Conservation (phyloP, 768 basidiomycete genomes). For the Mycena belliarum region DNA sequence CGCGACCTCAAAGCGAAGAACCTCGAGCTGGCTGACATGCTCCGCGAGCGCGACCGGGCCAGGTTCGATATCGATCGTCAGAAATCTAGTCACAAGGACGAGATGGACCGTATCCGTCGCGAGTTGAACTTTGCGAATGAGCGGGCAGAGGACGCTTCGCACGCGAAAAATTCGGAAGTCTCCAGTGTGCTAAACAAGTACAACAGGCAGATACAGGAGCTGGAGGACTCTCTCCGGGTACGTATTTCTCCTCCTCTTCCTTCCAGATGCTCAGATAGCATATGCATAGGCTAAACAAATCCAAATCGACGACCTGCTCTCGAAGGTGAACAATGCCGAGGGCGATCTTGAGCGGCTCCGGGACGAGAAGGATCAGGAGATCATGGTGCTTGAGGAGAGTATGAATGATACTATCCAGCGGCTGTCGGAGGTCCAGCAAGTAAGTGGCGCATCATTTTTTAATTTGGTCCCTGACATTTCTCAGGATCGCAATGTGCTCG, state of each 20-base stretch:
- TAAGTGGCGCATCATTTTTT: slow-evolving; percentile 29
- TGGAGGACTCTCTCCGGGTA: slow-evolving; percentile 94
- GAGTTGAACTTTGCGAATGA: slow-evolving; percentile 96
- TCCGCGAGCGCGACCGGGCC: slow-evolving; percentile 93
- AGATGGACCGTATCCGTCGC: slow-evolving; percentile 86
- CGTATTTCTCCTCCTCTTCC: slow-evolving; percentile 24
- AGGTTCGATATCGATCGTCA: slow-evolving; percentile 93
- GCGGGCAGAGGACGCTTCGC: slow-evolving; percentile 91
- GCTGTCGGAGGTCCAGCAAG: slow-evolving; percentile 84
- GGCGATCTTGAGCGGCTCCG: slow-evolving; percentile 78
- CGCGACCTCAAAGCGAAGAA: slow-evolving; percentile 98
- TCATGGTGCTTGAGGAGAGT: slow-evolving; percentile 91
- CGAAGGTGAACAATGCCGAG: slow-evolving; percentile 72
- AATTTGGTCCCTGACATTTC: slow-evolving; percentile 14
- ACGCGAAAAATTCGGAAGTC: slow-evolving; percentile 92
- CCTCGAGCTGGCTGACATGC: slow-evolving; percentile 97
- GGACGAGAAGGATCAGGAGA: slow-evolving; percentile 98
- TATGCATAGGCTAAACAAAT: slow-evolving; percentile 81
- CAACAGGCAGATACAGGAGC: slow-evolving; percentile 91
- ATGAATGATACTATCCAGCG: slow-evolving; percentile 92
- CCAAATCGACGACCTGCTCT: slow-evolving; percentile 91
- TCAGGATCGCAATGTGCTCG: slow-evolving; percentile 80
- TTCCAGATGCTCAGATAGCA: slow-evolving; percentile 3
- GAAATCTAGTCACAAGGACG: slow-evolving; percentile 94
- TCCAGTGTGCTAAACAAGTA: slow-evolving; percentile 87